Percentiles rank a stretch among this genome's conserved stretches.
These are phyloP conservation scores for Coelastrella sp. DNA, from an alignment of 139 green algal genomes.

Conservation along the genomic window DNA sequence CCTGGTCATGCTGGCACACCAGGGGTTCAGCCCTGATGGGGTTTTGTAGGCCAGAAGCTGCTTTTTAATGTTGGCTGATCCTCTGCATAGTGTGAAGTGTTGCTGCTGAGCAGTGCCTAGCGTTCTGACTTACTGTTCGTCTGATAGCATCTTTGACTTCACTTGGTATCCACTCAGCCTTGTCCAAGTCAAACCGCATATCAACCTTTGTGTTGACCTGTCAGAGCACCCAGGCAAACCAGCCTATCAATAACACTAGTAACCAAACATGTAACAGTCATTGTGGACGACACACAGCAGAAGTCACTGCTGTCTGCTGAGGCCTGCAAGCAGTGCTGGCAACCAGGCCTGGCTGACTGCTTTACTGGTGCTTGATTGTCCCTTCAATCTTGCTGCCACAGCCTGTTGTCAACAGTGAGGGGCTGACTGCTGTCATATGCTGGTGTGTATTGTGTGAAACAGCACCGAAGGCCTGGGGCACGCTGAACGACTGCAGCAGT, in stretches of 20 bases:
- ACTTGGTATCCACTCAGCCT: slow-evolving; percentile 82
- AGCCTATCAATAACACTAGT: too few species aligned
- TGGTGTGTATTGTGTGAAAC: too few species aligned
- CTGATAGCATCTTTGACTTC: slow-evolving; percentile 83
- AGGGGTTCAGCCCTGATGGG: not conserved
- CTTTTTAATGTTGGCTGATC: too few species aligned
- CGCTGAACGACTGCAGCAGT: too few species aligned
- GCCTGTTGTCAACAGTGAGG: too few species aligned
- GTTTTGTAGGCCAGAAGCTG: not conserved
- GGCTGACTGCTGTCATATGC: too few species aligned
- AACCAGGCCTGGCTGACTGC: too few species aligned
- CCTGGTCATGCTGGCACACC: not conserved
- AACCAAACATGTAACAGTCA: too few species aligned
- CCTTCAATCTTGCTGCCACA: too few species aligned
- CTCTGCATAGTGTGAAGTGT: not conserved
- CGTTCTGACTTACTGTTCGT: slow-evolving; percentile 59
- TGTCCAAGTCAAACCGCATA: slow-evolving; percentile 88
- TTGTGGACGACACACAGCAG: not conserved
- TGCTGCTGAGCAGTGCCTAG: not conserved
- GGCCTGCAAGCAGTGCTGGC: not conserved
- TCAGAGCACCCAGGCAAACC: too few species aligned
- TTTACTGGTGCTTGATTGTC: too few species aligned
- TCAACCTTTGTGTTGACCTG: slow-evolving; percentile 97
- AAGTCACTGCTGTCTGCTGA: not conserved
- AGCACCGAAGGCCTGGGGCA: too few species aligned